A percentile compares a stretch with the other conserved stretches of the same genome.
These are phyloP conservation scores for Lepiota subincarnata DNA, from an alignment of 768 basidiomycete genomes.

Conservation along the genomic window DNA sequence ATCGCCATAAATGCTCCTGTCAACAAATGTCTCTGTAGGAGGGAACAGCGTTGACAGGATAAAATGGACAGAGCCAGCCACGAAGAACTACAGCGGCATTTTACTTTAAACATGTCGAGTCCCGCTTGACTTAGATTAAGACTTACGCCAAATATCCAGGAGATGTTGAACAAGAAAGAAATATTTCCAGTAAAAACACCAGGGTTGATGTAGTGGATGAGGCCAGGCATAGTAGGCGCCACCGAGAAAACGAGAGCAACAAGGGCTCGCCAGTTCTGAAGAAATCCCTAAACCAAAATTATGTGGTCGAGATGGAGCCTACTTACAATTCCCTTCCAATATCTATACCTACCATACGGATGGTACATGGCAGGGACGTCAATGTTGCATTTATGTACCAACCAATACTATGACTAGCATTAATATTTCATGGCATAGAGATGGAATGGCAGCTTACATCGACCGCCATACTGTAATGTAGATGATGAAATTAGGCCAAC, in stretches of 20 bases:
- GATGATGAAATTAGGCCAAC: neutral
- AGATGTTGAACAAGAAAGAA: constrained; percentile 58
- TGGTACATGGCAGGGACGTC: constrained; percentile 85
- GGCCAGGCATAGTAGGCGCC: constrained; percentile 69
- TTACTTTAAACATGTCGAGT: neutral
- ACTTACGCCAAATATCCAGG: constrained; percentile 74
- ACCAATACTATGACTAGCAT: constrained; percentile 55
- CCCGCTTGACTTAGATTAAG: neutral
- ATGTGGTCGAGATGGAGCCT: neutral
- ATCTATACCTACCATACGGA: constrained; percentile 75
- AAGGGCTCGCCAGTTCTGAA: constrained; percentile 78
- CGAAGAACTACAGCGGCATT: constrained; percentile 31
- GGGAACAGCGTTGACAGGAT: constrained; percentile 36
- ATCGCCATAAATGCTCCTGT: constrained; percentile 28
- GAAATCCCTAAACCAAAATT: neutral
- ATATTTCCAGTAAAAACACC: constrained; percentile 58
- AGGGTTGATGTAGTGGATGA: constrained; percentile 70
- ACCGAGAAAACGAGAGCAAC: constrained; percentile 66
- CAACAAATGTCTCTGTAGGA: constrained; percentile 38
- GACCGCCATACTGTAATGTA: constrained; percentile 34
- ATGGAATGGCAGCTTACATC: constrained; percentile 30
- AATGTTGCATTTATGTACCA: constrained; percentile 65
- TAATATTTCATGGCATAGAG: constrained; percentile 1
- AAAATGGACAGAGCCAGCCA: constrained; percentile 31
- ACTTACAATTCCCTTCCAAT: constrained; percentile 68